Conservation (phyloP, 2,329 filamentous ascomycete genomes). For the Beauveria sp. region DNA sequence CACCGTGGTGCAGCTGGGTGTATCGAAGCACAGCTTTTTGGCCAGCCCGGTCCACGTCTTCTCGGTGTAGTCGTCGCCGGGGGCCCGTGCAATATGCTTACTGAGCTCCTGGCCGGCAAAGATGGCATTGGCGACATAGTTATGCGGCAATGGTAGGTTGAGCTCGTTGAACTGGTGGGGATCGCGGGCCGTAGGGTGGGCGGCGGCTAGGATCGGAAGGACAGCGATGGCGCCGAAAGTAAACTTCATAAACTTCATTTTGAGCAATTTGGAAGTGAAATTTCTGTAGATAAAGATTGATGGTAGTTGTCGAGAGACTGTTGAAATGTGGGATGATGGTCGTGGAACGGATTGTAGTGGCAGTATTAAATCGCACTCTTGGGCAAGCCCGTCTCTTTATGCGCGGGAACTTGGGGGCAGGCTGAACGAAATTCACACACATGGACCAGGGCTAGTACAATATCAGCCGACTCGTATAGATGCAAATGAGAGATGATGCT, state of each 20-base stretch:
- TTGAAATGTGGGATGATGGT: too few species aligned
- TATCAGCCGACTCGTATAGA: too few species aligned
- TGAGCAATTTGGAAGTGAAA: background rate
- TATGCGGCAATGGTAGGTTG: background rate
- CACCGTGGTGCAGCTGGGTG: background rate
- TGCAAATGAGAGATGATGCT: too few species aligned
- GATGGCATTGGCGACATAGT: background rate
- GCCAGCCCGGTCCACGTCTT: background rate
- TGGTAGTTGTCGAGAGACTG: too few species aligned
- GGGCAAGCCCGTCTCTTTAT: too few species aligned
- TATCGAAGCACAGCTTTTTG: background rate
- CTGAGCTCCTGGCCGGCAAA: constrained; percentile 1
- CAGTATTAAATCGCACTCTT: too few species aligned
- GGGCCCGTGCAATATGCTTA: background rate
- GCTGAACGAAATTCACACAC: too few species aligned
- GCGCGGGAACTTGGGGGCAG: too few species aligned
- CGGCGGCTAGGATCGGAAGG: background rate
- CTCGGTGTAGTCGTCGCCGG: background rate
- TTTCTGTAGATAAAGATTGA: too few species aligned
- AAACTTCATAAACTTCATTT: background rate
- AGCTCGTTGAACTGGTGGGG: background rate
- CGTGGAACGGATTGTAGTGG: too few species aligned
- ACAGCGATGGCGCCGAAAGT: background rate
- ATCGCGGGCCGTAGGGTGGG: background rate
- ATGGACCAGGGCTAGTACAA: too few species aligned